These are phyloP conservation scores for Cyberlindnera sargentensis DNA, from an alignment of 805 yeast species.

Conservation along the genomic window DNA sequence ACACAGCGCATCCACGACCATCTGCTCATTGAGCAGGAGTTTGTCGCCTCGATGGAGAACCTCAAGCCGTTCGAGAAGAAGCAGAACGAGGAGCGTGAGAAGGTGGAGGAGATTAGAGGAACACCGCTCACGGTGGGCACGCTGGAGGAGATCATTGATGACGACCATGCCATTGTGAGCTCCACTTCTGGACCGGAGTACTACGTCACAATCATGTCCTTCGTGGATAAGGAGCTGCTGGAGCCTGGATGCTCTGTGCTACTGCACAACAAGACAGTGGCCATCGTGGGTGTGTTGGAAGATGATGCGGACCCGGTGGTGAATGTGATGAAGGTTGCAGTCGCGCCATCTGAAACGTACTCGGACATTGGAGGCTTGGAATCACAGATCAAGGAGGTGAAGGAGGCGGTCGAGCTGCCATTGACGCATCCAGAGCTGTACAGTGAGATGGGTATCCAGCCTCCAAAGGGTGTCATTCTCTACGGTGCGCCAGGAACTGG, in stretches of 20 bases:
- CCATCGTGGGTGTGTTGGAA: conserved; percentile 95
- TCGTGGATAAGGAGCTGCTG: conserved; percentile 91
- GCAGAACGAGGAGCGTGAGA: conserved; percentile 92
- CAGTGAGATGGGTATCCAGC: conserved; percentile 98
- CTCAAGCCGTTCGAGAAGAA: conserved; percentile 94
- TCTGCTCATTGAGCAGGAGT: conserved; percentile 88
- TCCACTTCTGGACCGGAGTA: conserved; percentile 95
- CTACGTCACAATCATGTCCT: conserved; percentile 90
- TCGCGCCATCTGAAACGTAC: conserved; percentile 94
- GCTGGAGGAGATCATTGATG: conserved; percentile 94
- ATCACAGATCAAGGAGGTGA: conserved; percentile 92
- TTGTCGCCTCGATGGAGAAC: conserved; percentile 89
- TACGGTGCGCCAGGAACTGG: conserved; percentile 99
- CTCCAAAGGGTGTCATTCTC: conserved; percentile 95
- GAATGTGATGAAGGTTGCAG: conserved; percentile 94
- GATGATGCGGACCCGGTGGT: conserved; percentile 99
- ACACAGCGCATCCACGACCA: conserved; percentile 97
- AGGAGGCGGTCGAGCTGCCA: conserved; percentile 84
- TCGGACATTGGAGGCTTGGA: conserved; percentile 98
- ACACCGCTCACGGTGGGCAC: conserved; percentile 96
- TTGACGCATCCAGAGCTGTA: conserved; percentile 93
- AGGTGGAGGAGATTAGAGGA: conserved; percentile 93
- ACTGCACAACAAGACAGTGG: conserved; percentile 90
- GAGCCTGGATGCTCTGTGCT: conserved; percentile 97
- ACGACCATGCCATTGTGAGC: conserved; percentile 97